Percentiles rank a stretch among this genome's conserved stretches.
Conservation (phyloP, 1,284 basidiomycete genomes). For the Trichosporon asahii region DNA sequence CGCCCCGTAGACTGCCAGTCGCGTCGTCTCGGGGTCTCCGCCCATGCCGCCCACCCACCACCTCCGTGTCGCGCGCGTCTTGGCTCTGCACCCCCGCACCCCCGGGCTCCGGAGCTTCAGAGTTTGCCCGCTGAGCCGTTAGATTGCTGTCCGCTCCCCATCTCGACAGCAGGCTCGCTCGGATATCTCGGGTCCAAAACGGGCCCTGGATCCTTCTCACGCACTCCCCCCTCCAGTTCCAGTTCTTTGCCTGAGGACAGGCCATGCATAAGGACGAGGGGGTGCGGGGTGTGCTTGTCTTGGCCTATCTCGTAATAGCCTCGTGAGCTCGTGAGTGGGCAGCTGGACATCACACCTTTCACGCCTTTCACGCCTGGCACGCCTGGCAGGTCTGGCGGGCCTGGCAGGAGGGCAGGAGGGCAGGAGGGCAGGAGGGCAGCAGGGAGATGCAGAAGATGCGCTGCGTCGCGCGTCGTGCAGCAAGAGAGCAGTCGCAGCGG, state of each 20-base stretch:
- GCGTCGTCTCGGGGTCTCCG: background rate
- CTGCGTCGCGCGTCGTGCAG: background rate
- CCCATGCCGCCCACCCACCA: too few relatives aligned
- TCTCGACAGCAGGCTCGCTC: background rate
- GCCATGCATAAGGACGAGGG: background rate
- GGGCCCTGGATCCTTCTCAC: background rate
- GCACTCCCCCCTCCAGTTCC: too few relatives aligned
- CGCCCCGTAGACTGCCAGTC: too few relatives aligned
- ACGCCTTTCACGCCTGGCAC: too few relatives aligned
- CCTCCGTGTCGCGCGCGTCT: too few relatives aligned
- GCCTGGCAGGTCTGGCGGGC: too few relatives aligned
- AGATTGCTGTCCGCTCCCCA: background rate
- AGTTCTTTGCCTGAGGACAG: too few relatives aligned
- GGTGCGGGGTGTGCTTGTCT: background rate
- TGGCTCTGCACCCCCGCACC: too few relatives aligned
- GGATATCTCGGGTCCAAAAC: slow-evolving; percentile 4
- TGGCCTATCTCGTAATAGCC: background rate
- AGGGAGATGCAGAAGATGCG: too few relatives aligned
- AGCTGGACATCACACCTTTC: too few relatives aligned
- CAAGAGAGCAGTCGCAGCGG: background rate
- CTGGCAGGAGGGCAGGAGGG: too few relatives aligned
- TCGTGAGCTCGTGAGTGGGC: background rate
- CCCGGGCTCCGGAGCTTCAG: background rate
- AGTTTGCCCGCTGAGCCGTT: background rate
- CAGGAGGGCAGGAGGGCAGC: too few relatives aligned